A percentile compares a stretch with the other conserved stretches of the same genome.
Evolutionary conservation across 352 stramenopile genomes (phyloP).

Genomic region (Phytophthora constricta): DNA sequence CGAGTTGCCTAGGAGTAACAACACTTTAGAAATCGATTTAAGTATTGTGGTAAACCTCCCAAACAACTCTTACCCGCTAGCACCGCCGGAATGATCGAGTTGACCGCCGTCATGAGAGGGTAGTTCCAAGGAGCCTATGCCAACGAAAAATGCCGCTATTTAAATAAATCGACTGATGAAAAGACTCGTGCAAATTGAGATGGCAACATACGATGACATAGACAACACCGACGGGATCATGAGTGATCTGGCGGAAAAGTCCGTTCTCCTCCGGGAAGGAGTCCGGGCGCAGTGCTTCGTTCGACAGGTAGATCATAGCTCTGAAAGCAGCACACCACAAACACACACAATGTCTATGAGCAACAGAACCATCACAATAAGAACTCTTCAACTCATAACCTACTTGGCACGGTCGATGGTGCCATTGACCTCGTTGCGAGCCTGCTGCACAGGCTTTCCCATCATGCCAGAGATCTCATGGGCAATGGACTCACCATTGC

Average conservation of each 20-base stretch:
- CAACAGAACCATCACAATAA: not conserved
- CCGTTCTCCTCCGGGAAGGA: conserved; percentile 68
- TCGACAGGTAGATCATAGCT: conserved; percentile 72
- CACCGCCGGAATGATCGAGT: conserved; percentile 85
- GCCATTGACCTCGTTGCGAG: conserved; percentile 76
- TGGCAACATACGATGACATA: conserved; percentile 76
- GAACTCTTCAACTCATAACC: conserved; percentile 2
- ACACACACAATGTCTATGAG: conserved; percentile 7
- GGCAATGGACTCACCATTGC: conserved; percentile 64
- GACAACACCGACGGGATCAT: conserved; percentile 84
- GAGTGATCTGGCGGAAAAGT: conserved; percentile 82
- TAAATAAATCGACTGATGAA: conserved; percentile 19
- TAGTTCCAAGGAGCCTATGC: conserved; percentile 85
- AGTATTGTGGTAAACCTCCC: not conserved
- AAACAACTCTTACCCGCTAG: conserved; percentile 46
- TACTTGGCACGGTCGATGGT: conserved; percentile 74
- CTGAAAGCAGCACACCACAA: too few species aligned
- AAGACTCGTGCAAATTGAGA: not conserved
- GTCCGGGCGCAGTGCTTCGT: conserved; percentile 66
- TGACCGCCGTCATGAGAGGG: conserved; percentile 87
- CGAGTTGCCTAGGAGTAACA: conserved; percentile 57
- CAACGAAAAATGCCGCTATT: not conserved
- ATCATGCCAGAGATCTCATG: conserved; percentile 85
- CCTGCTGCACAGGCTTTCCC: conserved; percentile 83
- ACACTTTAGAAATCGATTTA: not conserved